Evolutionary conservation across 108 stramenopile genomes (phyloP).

Genomic region (Nitzschia sp.): DNA sequence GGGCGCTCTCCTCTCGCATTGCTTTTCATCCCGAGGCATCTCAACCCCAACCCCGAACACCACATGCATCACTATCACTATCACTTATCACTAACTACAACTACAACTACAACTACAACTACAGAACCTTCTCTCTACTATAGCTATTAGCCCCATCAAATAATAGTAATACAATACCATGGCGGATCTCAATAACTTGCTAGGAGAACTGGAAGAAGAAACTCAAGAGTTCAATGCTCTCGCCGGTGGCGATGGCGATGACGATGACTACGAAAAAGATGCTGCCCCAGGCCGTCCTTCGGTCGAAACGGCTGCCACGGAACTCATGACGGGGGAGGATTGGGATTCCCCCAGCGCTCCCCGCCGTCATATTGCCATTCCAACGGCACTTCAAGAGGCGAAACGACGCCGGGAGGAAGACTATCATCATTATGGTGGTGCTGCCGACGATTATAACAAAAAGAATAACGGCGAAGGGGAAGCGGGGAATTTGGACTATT

Average conservation of each 20-base stretch:
- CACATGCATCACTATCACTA: no score
- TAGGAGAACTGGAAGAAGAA: constrained; percentile 46
- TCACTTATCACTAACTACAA: no score
- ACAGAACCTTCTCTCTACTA: neutral
- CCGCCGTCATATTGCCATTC: neutral
- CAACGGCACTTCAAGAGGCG: constrained; percentile 12
- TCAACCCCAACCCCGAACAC: no score
- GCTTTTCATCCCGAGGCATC: no score
- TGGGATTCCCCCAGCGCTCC: constrained; percentile 10
- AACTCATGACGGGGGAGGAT: constrained; percentile 4
- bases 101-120: no score
- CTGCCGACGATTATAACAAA: neutral
- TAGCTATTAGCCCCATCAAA: constrained; percentile 1
- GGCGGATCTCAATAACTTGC: constrained; percentile 73
- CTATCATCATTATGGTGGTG: neutral
- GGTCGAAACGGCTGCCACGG: constrained; percentile 14
- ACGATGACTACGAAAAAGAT: constrained; percentile 21
- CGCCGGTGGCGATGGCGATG: constrained; percentile 46
- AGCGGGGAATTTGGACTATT: constrained; percentile 1
- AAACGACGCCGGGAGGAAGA: neutral
- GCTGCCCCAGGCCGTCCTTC: constrained; percentile 2
- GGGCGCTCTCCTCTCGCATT: no score
- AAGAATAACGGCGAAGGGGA: constrained; percentile 17
- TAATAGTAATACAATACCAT: constrained; percentile 38
- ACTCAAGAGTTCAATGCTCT: constrained; percentile 29